Evolutionary conservation across 2,329 filamentous ascomycete species (phyloP).

Genomic region (Neoarthrinium moseri): DNA sequence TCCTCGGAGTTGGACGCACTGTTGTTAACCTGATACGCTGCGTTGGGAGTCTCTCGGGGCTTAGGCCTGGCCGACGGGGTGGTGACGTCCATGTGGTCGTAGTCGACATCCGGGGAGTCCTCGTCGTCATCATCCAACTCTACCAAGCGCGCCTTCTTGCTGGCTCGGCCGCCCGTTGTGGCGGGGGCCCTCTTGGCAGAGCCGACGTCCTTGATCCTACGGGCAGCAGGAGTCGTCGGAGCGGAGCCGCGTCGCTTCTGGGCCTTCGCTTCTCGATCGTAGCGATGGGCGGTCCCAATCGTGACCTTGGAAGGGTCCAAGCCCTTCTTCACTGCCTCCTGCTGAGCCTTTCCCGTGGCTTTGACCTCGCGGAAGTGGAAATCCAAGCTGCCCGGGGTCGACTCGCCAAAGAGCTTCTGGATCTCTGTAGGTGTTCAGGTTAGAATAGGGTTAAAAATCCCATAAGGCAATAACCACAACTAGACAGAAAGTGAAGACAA

Average conservation of each 20-base stretch:
- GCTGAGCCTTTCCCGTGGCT: constrained; percentile 48
- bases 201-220: background rate
- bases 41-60: background rate
- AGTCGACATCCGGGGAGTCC: constrained; percentile 24
- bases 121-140: constrained; percentile 18
- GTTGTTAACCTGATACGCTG: constrained; percentile 1
- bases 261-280: background rate
- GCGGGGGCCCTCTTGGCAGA: constrained; percentile 10
- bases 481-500: constrained; percentile 32
- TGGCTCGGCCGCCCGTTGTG: constrained; percentile 15
- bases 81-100: constrained; percentile 25
- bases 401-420: constrained; percentile 58
- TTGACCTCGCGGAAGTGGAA: constrained; percentile 61
- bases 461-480: constrained; percentile 7
- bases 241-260: background rate
- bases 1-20: constrained; percentile 9
- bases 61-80: constrained; percentile 11
- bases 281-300: background rate
- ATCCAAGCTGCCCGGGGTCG: constrained; percentile 55
- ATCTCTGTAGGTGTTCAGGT: constrained; percentile 47
- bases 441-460: too few relatives aligned
- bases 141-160: background rate
- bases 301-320: constrained; percentile 43
- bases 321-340: constrained; percentile 40
- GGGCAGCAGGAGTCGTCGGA: constrained; percentile 4